These are phyloP conservation scores for Fraxinus quadrangulata DNA, from an alignment of 257 asterid species.

Conservation along the genomic window DNA sequence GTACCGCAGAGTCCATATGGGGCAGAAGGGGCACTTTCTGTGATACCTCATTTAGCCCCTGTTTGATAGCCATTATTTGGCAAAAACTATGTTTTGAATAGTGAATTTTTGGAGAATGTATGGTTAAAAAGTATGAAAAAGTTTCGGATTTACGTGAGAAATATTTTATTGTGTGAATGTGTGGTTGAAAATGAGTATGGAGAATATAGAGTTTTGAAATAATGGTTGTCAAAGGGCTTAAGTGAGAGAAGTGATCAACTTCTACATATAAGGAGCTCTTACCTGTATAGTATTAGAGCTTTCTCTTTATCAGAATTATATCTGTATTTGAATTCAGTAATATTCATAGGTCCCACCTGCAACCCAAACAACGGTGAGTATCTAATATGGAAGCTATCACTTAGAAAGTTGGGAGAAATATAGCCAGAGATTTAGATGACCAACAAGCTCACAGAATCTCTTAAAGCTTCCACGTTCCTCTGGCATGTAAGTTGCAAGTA, in stretches of 20 bases:
- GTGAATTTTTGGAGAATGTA: too few relatives aligned
- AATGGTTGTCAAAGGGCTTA: background rate
- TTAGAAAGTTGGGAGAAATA: slow-evolving; percentile 6
- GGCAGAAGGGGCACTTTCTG: background rate
- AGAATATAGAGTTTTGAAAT: too few relatives aligned
- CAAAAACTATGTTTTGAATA: too few relatives aligned
- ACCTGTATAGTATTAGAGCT: slow-evolving; percentile 84
- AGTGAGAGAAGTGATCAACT: background rate
- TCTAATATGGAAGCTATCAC: slow-evolving; percentile 16
- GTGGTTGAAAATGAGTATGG: too few relatives aligned
- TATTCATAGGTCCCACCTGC: slow-evolving; percentile 89
- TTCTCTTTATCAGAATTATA: slow-evolving; percentile 60
- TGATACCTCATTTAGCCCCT: background rate
- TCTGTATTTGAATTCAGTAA: slow-evolving; percentile 87
- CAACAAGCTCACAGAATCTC: slow-evolving; percentile 66
- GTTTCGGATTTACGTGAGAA: too few relatives aligned
- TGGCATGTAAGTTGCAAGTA: slow-evolving; percentile 76
- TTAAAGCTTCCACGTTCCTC: slow-evolving; percentile 84
- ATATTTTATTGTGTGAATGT: too few relatives aligned
- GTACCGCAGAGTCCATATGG: background rate
- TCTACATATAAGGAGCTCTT: slow-evolving; percentile 21
- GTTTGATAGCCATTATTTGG: too few relatives aligned
- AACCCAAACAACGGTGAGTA: slow-evolving; percentile 30
- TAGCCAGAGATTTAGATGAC: slow-evolving; percentile 27
- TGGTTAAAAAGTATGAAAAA: too few relatives aligned